Evolutionary conservation across 73 alveolate species (phyloP).

Genomic region (Paramecium tetraurelia): DNA sequence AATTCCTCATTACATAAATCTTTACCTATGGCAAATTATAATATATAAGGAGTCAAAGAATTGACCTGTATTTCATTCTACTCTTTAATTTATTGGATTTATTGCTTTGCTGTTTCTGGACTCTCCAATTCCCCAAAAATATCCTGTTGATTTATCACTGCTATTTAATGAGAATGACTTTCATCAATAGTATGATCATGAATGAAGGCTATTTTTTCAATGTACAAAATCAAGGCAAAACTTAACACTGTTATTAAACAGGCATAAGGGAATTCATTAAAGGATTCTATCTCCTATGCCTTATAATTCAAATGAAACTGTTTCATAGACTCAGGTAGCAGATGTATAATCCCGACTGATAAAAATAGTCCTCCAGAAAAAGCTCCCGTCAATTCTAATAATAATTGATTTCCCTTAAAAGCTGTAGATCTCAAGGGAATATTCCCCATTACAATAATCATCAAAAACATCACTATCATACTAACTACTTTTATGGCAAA

Average conservation of each 20-base stretch:
- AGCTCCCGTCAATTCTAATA: constrained; percentile 73
- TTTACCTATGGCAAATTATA: constrained; percentile 75
- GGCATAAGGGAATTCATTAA: constrained; percentile 66
- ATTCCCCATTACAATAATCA: constrained; percentile 42
- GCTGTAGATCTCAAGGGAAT: constrained; percentile 40
- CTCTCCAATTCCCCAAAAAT: not conserved
- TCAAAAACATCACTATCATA: constrained; percentile 3
- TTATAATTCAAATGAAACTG: constrained; percentile 66
- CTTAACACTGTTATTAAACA: constrained; percentile 74
- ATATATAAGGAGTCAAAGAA: constrained; percentile 72
- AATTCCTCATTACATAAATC: constrained; percentile 54
- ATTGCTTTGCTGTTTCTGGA: not conserved
- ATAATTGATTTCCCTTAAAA: constrained; percentile 38
- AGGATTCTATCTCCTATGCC: not conserved
- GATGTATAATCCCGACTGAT: constrained; percentile 79
- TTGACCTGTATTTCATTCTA: not conserved
- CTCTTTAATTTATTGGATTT: not conserved
- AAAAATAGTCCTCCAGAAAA: constrained; percentile 83
- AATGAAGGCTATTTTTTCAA: constrained; percentile 80
- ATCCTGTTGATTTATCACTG: not conserved
- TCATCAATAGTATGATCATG: constrained; percentile 69
- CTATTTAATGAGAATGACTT: not conserved
- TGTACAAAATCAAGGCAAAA: constrained; percentile 75
- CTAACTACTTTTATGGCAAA: not conserved
- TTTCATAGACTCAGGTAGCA: constrained; percentile 79